Conservation (phyloP, 768 basidiomycete genomes). For the Lentinula sp. region DNA sequence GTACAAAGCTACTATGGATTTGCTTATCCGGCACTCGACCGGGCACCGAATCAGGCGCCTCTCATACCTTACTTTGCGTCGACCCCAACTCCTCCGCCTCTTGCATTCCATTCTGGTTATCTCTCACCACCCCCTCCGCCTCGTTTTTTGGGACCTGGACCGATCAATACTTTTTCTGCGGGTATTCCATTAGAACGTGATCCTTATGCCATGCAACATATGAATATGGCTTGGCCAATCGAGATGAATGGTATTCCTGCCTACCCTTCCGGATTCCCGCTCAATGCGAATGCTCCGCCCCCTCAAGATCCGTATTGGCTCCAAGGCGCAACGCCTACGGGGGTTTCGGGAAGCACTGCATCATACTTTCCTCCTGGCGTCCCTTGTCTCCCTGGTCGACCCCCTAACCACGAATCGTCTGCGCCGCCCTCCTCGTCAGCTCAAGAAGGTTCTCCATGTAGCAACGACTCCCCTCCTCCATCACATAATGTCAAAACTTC, state of each 20-base stretch:
- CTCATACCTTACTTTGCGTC: not conserved
- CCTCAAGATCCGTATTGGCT: not conserved
- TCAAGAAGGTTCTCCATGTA: not conserved
- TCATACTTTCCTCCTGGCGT: not conserved
- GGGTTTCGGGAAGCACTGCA: not conserved
- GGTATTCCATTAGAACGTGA: not conserved
- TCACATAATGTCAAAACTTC: not conserved
- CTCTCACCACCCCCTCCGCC: not conserved
- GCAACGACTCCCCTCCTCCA: not conserved
- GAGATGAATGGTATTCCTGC: not conserved
- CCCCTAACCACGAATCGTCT: not conserved
- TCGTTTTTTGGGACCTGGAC: not conserved
- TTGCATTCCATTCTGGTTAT: not conserved
- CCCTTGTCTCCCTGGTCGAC: not conserved
- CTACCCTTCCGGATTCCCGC: not conserved
- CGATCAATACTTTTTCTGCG: not conserved
- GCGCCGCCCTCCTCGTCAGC: not conserved
- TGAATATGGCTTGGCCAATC: not conserved
- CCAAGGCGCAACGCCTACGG: not conserved
- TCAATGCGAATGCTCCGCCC: not conserved
- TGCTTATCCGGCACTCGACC: not conserved
- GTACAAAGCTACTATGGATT: slow-evolving; percentile 2
- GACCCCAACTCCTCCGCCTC: not conserved
- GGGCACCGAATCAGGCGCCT: not conserved
- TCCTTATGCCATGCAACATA: not conserved